Evolutionary conservation across 305 asterid species (phyloP).

Genomic region (Fraxinus baroniana): DNA sequence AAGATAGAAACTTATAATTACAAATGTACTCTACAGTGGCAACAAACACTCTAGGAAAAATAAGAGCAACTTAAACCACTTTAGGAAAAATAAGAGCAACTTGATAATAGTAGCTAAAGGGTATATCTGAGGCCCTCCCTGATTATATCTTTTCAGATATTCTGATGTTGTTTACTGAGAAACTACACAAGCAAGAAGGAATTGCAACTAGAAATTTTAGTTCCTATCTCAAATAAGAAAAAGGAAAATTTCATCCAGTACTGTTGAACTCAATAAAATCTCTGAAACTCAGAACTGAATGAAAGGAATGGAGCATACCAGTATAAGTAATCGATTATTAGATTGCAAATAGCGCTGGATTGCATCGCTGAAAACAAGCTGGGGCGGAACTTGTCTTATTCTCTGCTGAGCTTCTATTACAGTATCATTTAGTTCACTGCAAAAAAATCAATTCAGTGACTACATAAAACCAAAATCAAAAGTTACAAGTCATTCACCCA

Average conservation of each 20-base stretch:
- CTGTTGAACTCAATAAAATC: background rate
- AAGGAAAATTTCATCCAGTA: background rate
- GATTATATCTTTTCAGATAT: background rate
- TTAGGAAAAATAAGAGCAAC: background rate
- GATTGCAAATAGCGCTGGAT: slow-evolving; percentile 60
- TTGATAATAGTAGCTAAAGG: background rate
- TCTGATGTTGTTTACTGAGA: background rate
- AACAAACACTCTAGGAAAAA: background rate
- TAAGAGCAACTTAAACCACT: background rate
- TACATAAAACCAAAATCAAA: background rate
- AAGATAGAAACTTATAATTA: background rate
- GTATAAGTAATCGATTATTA: slow-evolving; percentile 74
- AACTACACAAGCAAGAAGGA: background rate
- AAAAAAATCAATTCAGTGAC: slow-evolving; percentile 8
- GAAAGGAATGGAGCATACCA: slow-evolving; percentile 48
- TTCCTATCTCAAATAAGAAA: background rate
- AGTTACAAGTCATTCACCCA: background rate
- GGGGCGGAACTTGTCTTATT: slow-evolving; percentile 75
- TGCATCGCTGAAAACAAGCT: slow-evolving; percentile 56
- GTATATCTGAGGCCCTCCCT: slow-evolving; percentile 6
- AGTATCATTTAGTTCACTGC: slow-evolving; percentile 97
- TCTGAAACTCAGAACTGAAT: slow-evolving; percentile 11
- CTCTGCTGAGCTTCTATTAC: slow-evolving; percentile 93
- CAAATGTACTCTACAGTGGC: background rate
- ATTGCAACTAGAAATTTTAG: background rate